Base-by-base conservation (phyloP, 2,329 filamentous ascomycete species). In the Atkinsonella texensis region DNA sequence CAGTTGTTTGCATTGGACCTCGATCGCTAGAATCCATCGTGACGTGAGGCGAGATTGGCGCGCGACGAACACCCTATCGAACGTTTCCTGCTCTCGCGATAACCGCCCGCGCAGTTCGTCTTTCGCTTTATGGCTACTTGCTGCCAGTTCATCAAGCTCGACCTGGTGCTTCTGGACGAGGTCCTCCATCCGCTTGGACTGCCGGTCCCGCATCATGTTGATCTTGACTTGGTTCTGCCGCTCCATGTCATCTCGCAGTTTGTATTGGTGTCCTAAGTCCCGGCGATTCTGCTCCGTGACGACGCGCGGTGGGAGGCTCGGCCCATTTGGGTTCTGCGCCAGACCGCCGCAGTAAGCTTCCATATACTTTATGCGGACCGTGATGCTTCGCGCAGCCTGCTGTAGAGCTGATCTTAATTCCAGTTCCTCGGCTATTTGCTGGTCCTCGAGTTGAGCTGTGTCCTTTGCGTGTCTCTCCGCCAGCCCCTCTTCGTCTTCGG, bases 151-250 rank as follows among this genome's bases (percentile, higher is more conserved):
- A 23, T 69, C 65, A 48, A 77, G 59, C 58, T 83, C 80, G 1
- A 62, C 62, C 53, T 76, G 73, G 57, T 84, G 80, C 23, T 74
- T 70, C 40, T 74, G 70, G 1, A 77, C 63, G 4, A 83, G 68
- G 54, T 81, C 75, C 58, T 83, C 79, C 69, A 83, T 75, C 32
- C 75, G 70, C 60, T 80, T 81, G 1, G 77, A 72, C 60, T 84
- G 81, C 42, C 76, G 75, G 54, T 83, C 80, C n/a, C 80, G 72
- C 69, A 84, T 74, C 28, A 83, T 79, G 57, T 83, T 83, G 61
- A 84, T 81, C 60, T 77, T 78, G 40, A 76, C 71, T 58, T 79
- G 71, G 55, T 83, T 79, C 3, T 80, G 67, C 39, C 77, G 73
- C 54, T 76, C 74, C 70, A 83, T 75, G 55, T 75, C 75, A 59